phyloP scores from a whole-genome alignment of 2,329 filamentous ascomycete species.

The Claviceps spartinae region DNA sequence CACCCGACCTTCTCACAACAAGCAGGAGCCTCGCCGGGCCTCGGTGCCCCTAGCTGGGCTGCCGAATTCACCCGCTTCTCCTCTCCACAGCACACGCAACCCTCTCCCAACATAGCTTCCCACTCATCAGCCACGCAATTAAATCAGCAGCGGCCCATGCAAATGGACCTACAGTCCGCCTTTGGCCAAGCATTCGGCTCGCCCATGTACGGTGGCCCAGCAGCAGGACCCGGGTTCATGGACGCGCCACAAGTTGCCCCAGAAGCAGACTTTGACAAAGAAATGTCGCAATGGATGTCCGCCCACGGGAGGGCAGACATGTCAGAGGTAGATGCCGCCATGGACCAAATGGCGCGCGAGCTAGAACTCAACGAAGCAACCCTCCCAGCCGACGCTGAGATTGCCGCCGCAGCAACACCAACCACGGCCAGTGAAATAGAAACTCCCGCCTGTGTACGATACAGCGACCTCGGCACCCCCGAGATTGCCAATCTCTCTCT shows the following conservation, averaged over 20 bases:
- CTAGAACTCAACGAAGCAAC: constrained; percentile 23
- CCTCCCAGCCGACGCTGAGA: constrained; percentile 11
- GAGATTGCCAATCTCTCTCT: constrained; percentile 21
- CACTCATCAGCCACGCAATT: constrained; percentile 13
- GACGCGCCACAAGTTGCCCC: constrained; percentile 10
- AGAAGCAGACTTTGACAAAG: constrained; percentile 24
- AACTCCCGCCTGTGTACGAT: constrained; percentile 4
- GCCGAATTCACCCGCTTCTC: constrained; percentile 24
- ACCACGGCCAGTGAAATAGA: background rate
- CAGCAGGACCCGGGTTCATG: constrained; percentile 11
- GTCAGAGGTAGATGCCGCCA: constrained; percentile 27
- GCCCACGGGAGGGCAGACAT: constrained; percentile 20
- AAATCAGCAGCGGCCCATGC: constrained; percentile 12
- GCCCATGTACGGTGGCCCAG: constrained; percentile 15
- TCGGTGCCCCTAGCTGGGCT: constrained; percentile 20
- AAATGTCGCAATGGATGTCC: constrained; percentile 29
- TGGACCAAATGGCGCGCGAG: constrained; percentile 29
- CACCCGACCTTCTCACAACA: constrained; percentile 12
- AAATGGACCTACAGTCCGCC: constrained; percentile 16
- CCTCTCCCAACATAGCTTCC: constrained; percentile 7
- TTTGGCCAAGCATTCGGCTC: constrained; percentile 16
- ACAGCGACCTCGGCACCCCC: constrained; percentile 18
- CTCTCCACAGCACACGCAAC: constrained; percentile 12
- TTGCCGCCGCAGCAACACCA: background rate
- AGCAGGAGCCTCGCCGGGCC: constrained; percentile 11